These are phyloP conservation scores for Glutinoglossum americanum DNA, from an alignment of 495 filamentous ascomycete species.

Conservation along the genomic window DNA sequence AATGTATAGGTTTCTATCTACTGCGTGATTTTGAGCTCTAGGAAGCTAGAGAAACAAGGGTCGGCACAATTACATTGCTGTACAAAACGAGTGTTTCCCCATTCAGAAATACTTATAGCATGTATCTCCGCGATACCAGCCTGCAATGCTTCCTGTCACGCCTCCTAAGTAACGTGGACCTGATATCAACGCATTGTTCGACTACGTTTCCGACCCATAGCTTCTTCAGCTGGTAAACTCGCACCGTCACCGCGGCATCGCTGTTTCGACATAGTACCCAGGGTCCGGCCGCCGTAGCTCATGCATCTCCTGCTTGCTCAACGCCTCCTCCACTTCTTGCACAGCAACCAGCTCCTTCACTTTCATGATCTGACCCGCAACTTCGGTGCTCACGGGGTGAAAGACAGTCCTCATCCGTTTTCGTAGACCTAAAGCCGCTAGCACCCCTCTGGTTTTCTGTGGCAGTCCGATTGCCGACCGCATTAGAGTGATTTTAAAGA, in stretches of 20 bases:
- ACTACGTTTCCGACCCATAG: too few species aligned
- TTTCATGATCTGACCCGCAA: constrained; percentile 90
- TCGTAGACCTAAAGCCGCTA: constrained; percentile 72
- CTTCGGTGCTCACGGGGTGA: constrained; percentile 60
- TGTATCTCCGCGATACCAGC: neutral
- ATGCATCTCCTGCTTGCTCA: constrained; percentile 53
- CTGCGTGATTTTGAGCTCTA: too few species aligned
- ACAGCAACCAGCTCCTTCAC: constrained; percentile 91
- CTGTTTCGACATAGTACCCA: constrained; percentile 69
- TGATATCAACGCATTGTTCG: too few species aligned
- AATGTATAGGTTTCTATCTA: too few species aligned
- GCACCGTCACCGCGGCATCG: constrained; percentile 11
- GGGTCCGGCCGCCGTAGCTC: constrained; percentile 54
- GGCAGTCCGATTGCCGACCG: constrained; percentile 89
- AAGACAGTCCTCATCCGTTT: constrained; percentile 81
- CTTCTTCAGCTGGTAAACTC: too few species aligned
- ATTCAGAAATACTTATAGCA: neutral
- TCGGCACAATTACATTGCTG: neutral
- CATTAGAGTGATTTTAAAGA: constrained; percentile 86
- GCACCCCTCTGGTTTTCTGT: constrained; percentile 54
- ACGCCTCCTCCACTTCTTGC: constrained; percentile 49
- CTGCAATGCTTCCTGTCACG: neutral
- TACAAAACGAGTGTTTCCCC: too few species aligned
- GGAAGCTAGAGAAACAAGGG: neutral
- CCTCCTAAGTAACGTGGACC: neutral